Evolutionary conservation across 2,329 filamentous ascomycete species (phyloP), one percentile per base, ranked within the genome.

Genomic region (Neospermospora avenae): DNA sequence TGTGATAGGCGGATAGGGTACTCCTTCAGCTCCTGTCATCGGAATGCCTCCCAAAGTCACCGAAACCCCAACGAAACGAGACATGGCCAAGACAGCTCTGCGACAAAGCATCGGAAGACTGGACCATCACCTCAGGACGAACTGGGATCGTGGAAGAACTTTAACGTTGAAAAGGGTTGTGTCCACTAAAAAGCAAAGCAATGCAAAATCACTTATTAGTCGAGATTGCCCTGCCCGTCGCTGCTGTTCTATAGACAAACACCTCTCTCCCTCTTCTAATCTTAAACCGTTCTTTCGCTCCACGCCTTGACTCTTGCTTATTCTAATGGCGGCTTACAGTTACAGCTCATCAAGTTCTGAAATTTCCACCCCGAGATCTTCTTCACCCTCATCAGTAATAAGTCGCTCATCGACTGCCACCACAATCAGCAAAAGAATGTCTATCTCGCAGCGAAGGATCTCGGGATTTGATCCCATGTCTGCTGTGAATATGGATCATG

Each of bases 401-500:
- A 72, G 69, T 55, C 65, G 68, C 34, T 62, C 64, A 41, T 71
- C 69, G 37, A 66, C 66, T 25, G 65, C 64, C 41, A 68, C 68
- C 18, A 68, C 66, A 6, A 64, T 68, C 42, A 68, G 64, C 51
- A 69, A 72, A 35, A 63, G 69, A 57, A 69, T 69, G 60, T 71
- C 69, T 51, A 42, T 70, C 22, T 69, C 68, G 11, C 64, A 61
- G 25, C 62, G 65, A 63, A 62, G 69, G 18, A 68, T 65, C 49
- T 67, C 67, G 25, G 65, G 64, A 13, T 69, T 70, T 49, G 68
- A 71, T 55, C 70, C 66, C 41, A 65, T 70, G 55, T 61, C 63
- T 45, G 60, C 67, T 11, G 64, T 86, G 70, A 81, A 87, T 72
- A 75, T 85, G 61, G 65, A 76, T 45, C 78, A 80, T 66, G 81